Conservation (phyloP, 768 basidiomycete species). For the Lentinula sp. region DNA sequence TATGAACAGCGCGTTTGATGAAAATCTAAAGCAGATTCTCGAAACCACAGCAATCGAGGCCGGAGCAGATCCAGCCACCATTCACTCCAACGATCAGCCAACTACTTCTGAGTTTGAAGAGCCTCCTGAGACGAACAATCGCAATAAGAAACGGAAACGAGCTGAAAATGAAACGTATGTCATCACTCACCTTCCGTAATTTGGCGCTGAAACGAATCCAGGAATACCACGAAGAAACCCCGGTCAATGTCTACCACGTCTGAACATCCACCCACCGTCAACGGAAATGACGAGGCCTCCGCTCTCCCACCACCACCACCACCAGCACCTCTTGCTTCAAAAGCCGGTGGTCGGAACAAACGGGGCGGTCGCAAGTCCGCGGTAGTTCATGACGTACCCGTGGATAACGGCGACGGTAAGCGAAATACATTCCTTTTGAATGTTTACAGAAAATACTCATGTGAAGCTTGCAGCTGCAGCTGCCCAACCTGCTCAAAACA, state of each 20-base stretch:
- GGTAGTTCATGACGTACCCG: conserved; percentile 23
- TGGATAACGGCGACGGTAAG: conserved; percentile 33
- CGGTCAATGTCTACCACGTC: conserved; percentile 71
- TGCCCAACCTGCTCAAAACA: conserved; percentile 18
- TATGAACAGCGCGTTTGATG: conserved; percentile 96
- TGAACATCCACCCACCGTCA: conserved; percentile 40
- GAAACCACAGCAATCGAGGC: conserved; percentile 72
- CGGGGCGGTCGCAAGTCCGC: conserved; percentile 38
- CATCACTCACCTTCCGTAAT: background rate
- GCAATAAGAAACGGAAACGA: conserved; percentile 68
- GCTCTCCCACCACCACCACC: conserved; percentile 17
- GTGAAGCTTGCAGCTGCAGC: conserved; percentile 14
- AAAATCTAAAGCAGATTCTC: conserved; percentile 73
- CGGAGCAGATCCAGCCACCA: conserved; percentile 27
- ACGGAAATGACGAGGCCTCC: conserved; percentile 16
- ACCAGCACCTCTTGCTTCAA: conserved; percentile 22
- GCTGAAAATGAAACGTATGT: conserved; percentile 67
- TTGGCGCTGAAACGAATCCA: conserved; percentile 5
- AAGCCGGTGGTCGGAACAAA: conserved; percentile 30
- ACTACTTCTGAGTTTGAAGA: conserved; percentile 38
- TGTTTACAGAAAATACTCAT: conserved; percentile 7
- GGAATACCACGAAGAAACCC: conserved; percentile 57
- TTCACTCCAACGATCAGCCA: conserved; percentile 27
- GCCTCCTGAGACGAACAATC: conserved; percentile 38
- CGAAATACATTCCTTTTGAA: background rate